Conservation (phyloP, 768 basidiomycete genomes). For the Tylopilus plumbeoviolaceoides region DNA sequence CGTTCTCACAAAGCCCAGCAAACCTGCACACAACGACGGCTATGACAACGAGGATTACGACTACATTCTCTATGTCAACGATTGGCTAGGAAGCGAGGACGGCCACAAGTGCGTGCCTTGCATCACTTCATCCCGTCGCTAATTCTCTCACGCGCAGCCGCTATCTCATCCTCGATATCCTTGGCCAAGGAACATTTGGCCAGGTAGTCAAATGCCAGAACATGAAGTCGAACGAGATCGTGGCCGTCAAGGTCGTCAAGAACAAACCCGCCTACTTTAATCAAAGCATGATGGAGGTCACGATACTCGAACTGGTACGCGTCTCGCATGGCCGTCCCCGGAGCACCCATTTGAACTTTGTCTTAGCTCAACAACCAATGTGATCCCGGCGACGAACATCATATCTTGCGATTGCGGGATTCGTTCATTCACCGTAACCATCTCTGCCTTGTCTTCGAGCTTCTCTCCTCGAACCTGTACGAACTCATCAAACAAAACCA, state of each 20-base stretch:
- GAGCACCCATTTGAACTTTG: slow-evolving; percentile 1
- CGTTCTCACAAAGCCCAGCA: slow-evolving; percentile 96
- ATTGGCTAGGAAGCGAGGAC: slow-evolving; percentile 91
- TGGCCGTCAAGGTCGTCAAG: slow-evolving; percentile 99
- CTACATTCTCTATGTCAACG: slow-evolving; percentile 99
- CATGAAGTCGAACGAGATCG: slow-evolving; percentile 98
- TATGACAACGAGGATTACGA: slow-evolving; percentile 99
- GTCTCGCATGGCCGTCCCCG: not conserved
- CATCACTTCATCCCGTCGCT: slow-evolving; percentile 1
- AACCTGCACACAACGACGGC: slow-evolving; percentile 92
- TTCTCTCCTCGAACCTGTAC: slow-evolving; percentile 95
- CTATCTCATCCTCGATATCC: slow-evolving; percentile 95
- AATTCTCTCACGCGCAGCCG: slow-evolving; percentile 39
- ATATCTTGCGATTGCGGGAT: slow-evolving; percentile 91
- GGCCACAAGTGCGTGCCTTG: slow-evolving; percentile 77
- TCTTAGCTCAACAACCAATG: slow-evolving; percentile 88
- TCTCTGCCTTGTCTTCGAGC: slow-evolving; percentile 95
- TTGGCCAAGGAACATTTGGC: slow-evolving; percentile 98
- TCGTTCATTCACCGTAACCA: slow-evolving; percentile 96
- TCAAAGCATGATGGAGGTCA: slow-evolving; percentile 99
- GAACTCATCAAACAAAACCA: slow-evolving; percentile 99
- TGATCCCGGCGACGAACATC: slow-evolving; percentile 93
- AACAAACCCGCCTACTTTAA: slow-evolving; percentile 99
- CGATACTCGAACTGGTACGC: slow-evolving; percentile 90
- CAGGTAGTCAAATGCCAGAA: slow-evolving; percentile 99